Evolutionary conservation across 768 basidiomycete species (phyloP), one percentile per base, ranked within the genome.

Genomic region (Ramaria sp.): DNA sequence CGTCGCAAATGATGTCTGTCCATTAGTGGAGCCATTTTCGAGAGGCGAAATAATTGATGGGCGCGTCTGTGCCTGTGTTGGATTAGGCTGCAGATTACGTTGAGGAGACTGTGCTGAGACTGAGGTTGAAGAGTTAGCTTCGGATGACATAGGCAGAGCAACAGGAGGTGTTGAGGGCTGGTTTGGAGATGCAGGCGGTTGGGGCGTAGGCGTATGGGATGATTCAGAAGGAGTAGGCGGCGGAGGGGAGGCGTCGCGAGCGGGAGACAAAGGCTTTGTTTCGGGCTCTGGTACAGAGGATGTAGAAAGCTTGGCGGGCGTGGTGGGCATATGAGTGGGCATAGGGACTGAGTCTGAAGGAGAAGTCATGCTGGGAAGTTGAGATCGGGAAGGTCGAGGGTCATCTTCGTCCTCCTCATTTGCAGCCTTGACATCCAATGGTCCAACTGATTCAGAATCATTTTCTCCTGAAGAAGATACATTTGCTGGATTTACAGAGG

Each of bases 231-330:
- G 43, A 15, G 52, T 39, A 7, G 57, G 61, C 51, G 59, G 59
- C 43, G 64, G 13, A 13, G 34, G 57, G 53, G 58, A 62, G 24
- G 45, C 53, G 53, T 48, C 50, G 42, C 31, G 46, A 46, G 33
- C 27, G 30, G 51, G 59, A 33, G 61, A 52, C 22, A 46, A 33
- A 50, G 42, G 57, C 59, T 37, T 42, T 37, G 13, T 31, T 62
- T 67, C 81, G 76, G 61, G 73, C 75, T 68, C 82, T 81, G 5
- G 81, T 81, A n/a, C 78, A 77, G 10, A 34, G 10, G 45, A 49
- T 17, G 45, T 10, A 24, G 47, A 11, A 11, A 19, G 9, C 20
- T 31, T 30, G 5, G 27, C 20, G 6, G 46, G 46, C 4, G 46
- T 57, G 2, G 13, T 31, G n/a, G 17, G 17, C 1, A 49, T 17